phyloP scores from a whole-genome alignment of 352 stramenopile genomes.

The Globisporangium iwayamae region DNA sequence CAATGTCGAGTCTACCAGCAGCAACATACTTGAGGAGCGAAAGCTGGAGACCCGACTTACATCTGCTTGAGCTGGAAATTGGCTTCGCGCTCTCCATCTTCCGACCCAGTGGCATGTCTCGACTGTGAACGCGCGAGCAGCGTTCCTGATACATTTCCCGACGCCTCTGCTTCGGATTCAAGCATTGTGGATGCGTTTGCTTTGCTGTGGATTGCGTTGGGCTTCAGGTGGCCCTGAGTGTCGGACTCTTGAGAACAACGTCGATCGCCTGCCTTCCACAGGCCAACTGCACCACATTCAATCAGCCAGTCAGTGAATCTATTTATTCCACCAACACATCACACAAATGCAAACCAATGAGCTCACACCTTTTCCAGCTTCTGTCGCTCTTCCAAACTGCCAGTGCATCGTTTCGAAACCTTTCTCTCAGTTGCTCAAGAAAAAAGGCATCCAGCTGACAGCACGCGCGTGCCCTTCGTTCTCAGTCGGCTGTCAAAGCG shows the following conservation, averaged over 20 bases:
- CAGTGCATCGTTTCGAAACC: slow-evolving; percentile 3
- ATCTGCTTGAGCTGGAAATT: slow-evolving; percentile 37
- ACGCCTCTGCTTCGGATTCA: not conserved
- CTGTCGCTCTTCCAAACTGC: not conserved
- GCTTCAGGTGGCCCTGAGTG: not conserved
- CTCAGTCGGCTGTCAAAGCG: not conserved
- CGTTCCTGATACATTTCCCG: not conserved
- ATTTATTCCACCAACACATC: not conserved
- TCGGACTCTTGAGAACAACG: not conserved
- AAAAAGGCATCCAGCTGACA: slow-evolving; percentile 2
- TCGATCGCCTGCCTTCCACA: not conserved
- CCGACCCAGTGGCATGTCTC: not conserved
- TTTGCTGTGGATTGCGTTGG: not conserved
- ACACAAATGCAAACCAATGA: not conserved
- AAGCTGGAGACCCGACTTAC: slow-evolving; percentile 12
- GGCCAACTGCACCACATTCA: not conserved
- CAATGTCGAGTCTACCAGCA: not conserved
- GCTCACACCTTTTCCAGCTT: not conserved
- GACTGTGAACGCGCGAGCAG: not conserved
- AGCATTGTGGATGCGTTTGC: not conserved
- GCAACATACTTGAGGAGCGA: not conserved
- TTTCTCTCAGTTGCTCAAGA: not conserved
- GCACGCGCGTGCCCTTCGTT: not conserved
- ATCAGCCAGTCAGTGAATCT: not conserved
- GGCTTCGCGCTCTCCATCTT: slow-evolving; percentile 29